These are phyloP conservation scores for Spirogloea muscicola DNA, from an alignment of 139 green algal genomes.

Conservation along the genomic window DNA sequence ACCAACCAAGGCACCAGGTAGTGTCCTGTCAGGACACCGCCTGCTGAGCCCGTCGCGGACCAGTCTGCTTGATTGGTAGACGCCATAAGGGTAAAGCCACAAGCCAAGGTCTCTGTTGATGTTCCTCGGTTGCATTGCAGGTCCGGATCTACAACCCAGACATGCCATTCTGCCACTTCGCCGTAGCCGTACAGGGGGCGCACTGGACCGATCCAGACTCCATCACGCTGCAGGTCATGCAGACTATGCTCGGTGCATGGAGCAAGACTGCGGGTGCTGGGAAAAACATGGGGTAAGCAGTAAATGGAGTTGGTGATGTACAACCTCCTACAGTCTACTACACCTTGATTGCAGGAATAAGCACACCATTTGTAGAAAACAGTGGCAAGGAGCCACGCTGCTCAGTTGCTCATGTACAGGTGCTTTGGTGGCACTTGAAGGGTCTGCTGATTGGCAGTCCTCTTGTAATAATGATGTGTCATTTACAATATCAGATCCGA, in stretches of 20 bases:
- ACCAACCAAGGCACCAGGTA: not conserved
- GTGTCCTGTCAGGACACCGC: not conserved
- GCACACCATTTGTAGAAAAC: too few species aligned
- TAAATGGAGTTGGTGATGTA: not conserved
- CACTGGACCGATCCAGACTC: constrained; percentile 91
- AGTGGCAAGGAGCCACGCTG: too few species aligned
- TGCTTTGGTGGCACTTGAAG: not conserved
- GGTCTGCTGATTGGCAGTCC: not conserved
- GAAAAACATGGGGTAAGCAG: constrained; percentile 38
- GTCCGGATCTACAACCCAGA: constrained; percentile 89
- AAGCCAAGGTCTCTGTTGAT: too few species aligned
- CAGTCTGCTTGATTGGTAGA: not conserved
- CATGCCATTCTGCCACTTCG: constrained; percentile 76
- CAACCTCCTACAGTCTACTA: not conserved
- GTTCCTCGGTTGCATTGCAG: constrained; percentile 1
- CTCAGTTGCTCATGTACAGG: not conserved
- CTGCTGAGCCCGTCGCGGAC: not conserved
- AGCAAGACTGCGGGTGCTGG: constrained; percentile 43
- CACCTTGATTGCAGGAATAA: not conserved
- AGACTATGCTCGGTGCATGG: constrained; percentile 73
- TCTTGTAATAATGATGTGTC: not conserved
- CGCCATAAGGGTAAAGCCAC: too few species aligned
- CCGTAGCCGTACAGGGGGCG: constrained; percentile 80
- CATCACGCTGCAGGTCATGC: constrained; percentile 96
- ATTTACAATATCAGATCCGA: constrained; percentile 45